phyloP scores from a whole-genome alignment of 148 eudicot genomes.

The Cornus kousa region DNA sequence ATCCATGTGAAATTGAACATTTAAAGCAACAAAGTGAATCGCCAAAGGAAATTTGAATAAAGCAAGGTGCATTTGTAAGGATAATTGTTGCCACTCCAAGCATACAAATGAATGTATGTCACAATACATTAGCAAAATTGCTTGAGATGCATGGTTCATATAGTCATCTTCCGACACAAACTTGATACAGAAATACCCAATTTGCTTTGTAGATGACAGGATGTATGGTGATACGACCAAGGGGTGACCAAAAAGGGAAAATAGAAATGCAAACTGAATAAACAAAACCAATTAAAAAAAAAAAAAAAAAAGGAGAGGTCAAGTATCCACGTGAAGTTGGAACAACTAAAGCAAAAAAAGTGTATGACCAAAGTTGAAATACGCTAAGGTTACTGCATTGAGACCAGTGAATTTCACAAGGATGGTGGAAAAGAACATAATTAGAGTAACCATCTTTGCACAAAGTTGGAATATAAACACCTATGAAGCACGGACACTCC shows the following conservation, averaged over 20 bases:
- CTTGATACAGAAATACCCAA: constrained; percentile 26
- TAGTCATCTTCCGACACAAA: constrained; percentile 57
- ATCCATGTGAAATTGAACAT: too few species aligned
- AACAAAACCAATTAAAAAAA: too few species aligned
- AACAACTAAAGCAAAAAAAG: background rate
- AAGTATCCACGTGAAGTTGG: background rate
- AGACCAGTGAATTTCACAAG: background rate
- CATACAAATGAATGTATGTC: background rate
- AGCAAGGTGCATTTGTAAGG: background rate
- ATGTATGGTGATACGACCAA: background rate
- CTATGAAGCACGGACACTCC: too few species aligned
- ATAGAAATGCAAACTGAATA: too few species aligned
- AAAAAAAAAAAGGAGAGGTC: background rate
- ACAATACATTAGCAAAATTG: constrained; percentile 7
- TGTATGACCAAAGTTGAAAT: background rate
- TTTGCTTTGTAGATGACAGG: constrained; percentile 50
- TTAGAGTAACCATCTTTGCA: background rate
- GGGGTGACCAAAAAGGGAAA: background rate
- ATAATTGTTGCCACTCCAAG: background rate
- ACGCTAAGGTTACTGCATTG: too few species aligned
- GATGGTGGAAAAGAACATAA: background rate
- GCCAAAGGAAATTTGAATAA: background rate
- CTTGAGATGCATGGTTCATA: constrained; percentile 10
- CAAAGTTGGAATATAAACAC: background rate
- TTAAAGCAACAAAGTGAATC: too few species aligned